Percentiles rank a stretch among this genome's conserved stretches.
Conservation (phyloP, 169 alveolate genomes). For the Babesia divergens region DNA sequence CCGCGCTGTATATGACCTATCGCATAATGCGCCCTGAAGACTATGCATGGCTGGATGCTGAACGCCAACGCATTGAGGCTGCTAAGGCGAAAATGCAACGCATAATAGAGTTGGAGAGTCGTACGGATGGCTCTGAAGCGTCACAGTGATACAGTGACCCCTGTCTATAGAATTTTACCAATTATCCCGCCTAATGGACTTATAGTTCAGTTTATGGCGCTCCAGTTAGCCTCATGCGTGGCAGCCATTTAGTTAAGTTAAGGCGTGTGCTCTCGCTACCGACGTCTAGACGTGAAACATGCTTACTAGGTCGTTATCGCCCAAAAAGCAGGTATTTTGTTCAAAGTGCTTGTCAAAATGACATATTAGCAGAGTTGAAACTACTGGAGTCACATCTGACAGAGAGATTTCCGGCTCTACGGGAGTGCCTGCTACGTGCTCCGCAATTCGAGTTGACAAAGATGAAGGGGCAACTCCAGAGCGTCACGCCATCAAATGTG, state of each 20-base stretch:
- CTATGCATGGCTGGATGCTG: slow-evolving; percentile 77
- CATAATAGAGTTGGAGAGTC: slow-evolving; percentile 36
- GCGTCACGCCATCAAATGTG: not conserved
- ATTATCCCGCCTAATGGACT: not conserved
- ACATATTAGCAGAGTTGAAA: not conserved
- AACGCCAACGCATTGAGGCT: slow-evolving; percentile 71
- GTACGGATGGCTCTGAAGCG: not conserved
- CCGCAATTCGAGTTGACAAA: not conserved
- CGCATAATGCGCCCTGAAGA: slow-evolving; percentile 73
- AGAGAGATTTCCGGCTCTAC: not conserved
- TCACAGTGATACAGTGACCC: too few relatives aligned
- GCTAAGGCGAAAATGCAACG: slow-evolving; percentile 67
- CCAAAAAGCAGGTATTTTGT: not conserved
- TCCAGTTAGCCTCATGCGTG: slow-evolving; percentile 6
- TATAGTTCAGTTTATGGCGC: not conserved
- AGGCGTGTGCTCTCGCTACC: slow-evolving; percentile 32
- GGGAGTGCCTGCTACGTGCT: not conserved
- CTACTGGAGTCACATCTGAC: not conserved
- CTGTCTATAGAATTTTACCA: too few relatives aligned
- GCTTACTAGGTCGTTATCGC: not conserved
- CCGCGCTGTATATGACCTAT: slow-evolving; percentile 68
- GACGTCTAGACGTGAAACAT: slow-evolving; percentile 8
- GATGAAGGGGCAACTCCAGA: too few relatives aligned
- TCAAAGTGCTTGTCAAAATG: not conserved
- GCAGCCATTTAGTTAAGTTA: slow-evolving; percentile 10